phyloP scores from a whole-genome alignment of 2,329 filamentous ascomycete genomes.

The Metarhizium album region DNA sequence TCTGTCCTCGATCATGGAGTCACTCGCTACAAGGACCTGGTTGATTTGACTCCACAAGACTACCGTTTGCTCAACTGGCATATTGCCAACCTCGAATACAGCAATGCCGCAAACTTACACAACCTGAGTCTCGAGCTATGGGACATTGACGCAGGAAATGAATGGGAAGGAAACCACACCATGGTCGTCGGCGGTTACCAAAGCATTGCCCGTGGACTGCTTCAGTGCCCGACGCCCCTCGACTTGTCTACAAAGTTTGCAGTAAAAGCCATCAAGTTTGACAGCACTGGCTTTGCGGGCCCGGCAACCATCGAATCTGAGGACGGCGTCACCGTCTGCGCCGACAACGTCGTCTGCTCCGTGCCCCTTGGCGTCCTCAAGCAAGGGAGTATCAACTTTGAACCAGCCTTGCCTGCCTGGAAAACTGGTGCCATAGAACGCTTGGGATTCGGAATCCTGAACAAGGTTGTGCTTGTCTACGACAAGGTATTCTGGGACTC shows the following conservation, averaged over 20 bases:
- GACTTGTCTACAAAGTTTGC: slow-evolving; percentile 64
- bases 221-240: slow-evolving; percentile 64
- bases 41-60: slow-evolving; percentile 77
- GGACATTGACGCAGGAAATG: slow-evolving; percentile 96
- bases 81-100: slow-evolving; percentile 95
- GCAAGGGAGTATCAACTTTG: slow-evolving; percentile 67
- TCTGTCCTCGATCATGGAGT: slow-evolving; percentile 91
- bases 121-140: slow-evolving; percentile 82
- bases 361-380: slow-evolving; percentile 88
- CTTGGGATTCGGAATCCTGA: slow-evolving; percentile 85
- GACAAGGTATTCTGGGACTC: slow-evolving; percentile 85
- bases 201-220: slow-evolving; percentile 78
- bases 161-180: slow-evolving; percentile 90
- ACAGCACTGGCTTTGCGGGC: slow-evolving; percentile 33
- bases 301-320: slow-evolving; percentile 60
- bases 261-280: slow-evolving; percentile 62
- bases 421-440: slow-evolving; percentile 71
- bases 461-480: slow-evolving; percentile 91
- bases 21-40: slow-evolving; percentile 70
- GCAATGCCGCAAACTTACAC: slow-evolving; percentile 81
- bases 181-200: slow-evolving; percentile 93
- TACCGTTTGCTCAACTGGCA: slow-evolving; percentile 95
- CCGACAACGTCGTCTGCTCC: slow-evolving; percentile 86
- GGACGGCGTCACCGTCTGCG: slow-evolving; percentile 64
- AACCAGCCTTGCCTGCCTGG: slow-evolving; percentile 81